Evolutionary conservation across 83 land plant species (phyloP).

Genomic region (Thuja plicata): DNA sequence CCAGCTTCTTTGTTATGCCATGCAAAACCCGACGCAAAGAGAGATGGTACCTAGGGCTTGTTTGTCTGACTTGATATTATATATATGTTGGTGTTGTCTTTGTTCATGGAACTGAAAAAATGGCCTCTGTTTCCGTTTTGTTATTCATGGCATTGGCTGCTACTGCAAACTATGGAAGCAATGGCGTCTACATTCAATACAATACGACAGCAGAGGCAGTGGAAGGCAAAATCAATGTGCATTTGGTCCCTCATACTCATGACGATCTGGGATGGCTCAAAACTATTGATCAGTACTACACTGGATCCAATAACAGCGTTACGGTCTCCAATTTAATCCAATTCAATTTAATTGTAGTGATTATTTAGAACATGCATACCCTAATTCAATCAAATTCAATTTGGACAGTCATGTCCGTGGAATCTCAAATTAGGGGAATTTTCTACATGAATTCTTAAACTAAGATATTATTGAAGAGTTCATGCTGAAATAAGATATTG

Average conservation of each 20-base stretch:
- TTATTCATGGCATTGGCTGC: not conserved
- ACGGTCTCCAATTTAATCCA: constrained; percentile 46
- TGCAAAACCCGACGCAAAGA: not conserved
- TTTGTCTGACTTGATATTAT: not conserved
- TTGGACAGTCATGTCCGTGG: not conserved
- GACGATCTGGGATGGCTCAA: constrained; percentile 97
- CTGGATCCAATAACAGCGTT: constrained; percentile 82
- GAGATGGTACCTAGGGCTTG: not conserved
- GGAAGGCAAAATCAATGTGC: constrained; percentile 81
- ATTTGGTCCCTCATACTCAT: constrained; percentile 85
- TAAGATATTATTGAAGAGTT: not conserved
- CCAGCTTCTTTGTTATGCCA: not conserved
- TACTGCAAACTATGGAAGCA: not conserved
- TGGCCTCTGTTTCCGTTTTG: not conserved
- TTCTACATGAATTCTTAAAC: not conserved
- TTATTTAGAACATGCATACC: not conserved
- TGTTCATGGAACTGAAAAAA: not conserved
- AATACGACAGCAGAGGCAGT: constrained; percentile 58
- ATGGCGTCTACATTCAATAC: constrained; percentile 30
- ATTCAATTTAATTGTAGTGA: not conserved
- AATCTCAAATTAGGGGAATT: too few species aligned
- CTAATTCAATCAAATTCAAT: not conserved
- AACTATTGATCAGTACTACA: constrained; percentile 89
- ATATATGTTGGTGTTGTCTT: not conserved
- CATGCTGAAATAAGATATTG: not conserved